Base-by-base conservation (phyloP, 1,284 basidiomycete genomes). In the Takashimella koratensis region DNA sequence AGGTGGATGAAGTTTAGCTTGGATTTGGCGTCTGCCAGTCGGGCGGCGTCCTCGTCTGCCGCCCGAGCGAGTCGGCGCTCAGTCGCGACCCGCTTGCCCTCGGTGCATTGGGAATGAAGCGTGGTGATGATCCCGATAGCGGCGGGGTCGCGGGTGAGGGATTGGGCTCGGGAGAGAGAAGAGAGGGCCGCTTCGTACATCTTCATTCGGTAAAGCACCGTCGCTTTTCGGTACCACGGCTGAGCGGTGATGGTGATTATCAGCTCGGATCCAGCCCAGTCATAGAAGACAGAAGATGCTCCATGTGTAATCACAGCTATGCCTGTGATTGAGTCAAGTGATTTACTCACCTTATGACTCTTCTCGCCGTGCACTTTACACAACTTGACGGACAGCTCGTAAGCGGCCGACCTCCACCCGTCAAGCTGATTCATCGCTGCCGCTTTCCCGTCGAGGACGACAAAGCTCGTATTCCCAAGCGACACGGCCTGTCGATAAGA, bases 151-250 rank as follows among this genome's bases (percentile, higher is more conserved):
- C 13, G 26, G 11, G 43, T 22, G 5, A 58, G 43, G 2, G 30
- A 8, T 2, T 52, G 44, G 47, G 3, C 25, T 30, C 21, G 8
- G 39, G 47, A 22, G 30, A 48, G 39, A 42, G n/a, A 5, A 6
- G 6, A 36, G 24, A 57, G 51, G 1, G 59, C 53, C 16, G 45
- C 55, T 16, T 58, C 58, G 40, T 57, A 49, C 3, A 52, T 42
- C 3, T 51, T 27, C 40, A 59, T 43, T 1, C 49, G 46, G 10
- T 51, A 30, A 3, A 66, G 53, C 10, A 68, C 47, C 4, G 51
- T 56, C 1, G 64, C 68, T 49, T 61, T 54, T 5, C 68, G 60
- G 48, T 62, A 65, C 52, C 62, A 67, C 16, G 67, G 60, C 70
- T 72, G 47, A n/a, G n/a, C n/a, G n/a, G n/a, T n/a, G n/a, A n/a